Conservation (phyloP, 108 stramenopile genomes). For the Nitzschia sp. region DNA sequence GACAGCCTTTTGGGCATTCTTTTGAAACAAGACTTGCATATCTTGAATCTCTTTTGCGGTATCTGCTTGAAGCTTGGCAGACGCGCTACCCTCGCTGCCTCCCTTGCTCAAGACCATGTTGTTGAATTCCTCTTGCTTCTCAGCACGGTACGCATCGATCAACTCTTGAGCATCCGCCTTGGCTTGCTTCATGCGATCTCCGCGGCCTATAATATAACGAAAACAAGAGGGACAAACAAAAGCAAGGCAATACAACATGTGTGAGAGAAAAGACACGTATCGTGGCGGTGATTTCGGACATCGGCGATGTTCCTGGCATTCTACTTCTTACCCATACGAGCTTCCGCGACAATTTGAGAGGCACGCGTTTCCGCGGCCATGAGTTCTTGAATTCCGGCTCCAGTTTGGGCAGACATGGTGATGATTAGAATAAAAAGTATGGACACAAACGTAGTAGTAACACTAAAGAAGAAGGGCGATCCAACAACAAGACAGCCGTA, state of each 20-base stretch:
- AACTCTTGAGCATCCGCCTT: conserved; percentile 85
- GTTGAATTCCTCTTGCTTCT: conserved; percentile 92
- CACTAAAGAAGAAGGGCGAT: neutral
- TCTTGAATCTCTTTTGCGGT: conserved; percentile 76
- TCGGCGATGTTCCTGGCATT: neutral
- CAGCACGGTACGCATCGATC: conserved; percentile 82
- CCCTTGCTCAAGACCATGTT: conserved; percentile 76
- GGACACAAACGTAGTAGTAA: neutral
- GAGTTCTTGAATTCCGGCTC: conserved; percentile 93
- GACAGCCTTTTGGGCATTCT: conserved; percentile 89
- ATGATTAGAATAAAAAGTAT: neutral
- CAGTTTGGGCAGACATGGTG: conserved; percentile 72
- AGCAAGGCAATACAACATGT: neutral
- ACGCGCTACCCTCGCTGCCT: conserved; percentile 71
- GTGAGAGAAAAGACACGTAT: neutral
- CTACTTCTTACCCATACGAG: conserved; percentile 87
- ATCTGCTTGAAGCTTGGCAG: conserved; percentile 82
- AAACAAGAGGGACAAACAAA: neutral
- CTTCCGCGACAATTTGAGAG: conserved; percentile 94
- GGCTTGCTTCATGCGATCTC: conserved; percentile 94
- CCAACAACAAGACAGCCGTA: neutral
- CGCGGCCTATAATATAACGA: conserved; percentile 63
- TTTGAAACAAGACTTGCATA: conserved; percentile 80
- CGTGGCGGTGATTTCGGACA: too few relatives aligned
- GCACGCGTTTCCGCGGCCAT: conserved; percentile 94